Percentiles rank a stretch among this genome's conserved stretches.
Conservation (phyloP, 208 protist species). For the Wallacemonas sp. region DNA sequence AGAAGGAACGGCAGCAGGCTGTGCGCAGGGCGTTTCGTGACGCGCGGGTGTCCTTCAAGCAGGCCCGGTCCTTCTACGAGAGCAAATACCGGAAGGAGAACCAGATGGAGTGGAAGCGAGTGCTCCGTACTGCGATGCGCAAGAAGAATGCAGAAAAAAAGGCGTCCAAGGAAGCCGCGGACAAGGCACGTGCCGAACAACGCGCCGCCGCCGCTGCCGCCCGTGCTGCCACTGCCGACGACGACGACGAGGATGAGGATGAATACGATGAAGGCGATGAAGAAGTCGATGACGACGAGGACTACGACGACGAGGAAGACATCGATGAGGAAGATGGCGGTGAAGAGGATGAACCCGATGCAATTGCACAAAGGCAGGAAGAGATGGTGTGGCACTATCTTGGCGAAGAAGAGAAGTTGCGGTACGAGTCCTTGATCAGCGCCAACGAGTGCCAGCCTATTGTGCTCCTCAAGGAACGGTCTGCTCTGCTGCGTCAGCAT, state of each 20-base stretch:
- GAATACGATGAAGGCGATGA: conserved; percentile 31
- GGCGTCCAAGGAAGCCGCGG: conserved; percentile 42
- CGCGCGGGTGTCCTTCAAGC: conserved; percentile 42
- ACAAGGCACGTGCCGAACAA: conserved; percentile 28
- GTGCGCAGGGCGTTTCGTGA: conserved; percentile 40
- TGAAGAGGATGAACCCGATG: conserved; percentile 29
- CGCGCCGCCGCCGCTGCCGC: conserved; percentile 15
- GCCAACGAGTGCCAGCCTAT: conserved; percentile 8
- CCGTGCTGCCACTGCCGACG: conserved; percentile 25
- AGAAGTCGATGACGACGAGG: neutral
- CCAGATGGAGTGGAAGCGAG: conserved; percentile 33
- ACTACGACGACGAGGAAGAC: conserved; percentile 11
- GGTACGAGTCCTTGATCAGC: conserved; percentile 25
- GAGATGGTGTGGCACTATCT: conserved; percentile 40
- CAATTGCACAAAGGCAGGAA: conserved; percentile 21
- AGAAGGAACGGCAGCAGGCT: conserved; percentile 37
- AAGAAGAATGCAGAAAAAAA: conserved; percentile 33
- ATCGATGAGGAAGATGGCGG: conserved; percentile 27
- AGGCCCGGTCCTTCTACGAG: conserved; percentile 33
- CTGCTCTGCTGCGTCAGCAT: conserved; percentile 9
- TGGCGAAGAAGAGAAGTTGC: conserved; percentile 39
- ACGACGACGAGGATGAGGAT: conserved; percentile 18
- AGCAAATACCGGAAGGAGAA: conserved; percentile 38
- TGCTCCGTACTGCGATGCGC: conserved; percentile 42
- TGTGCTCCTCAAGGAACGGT: conserved; percentile 12